Evolutionary conservation across 2,329 filamentous ascomycete genomes (phyloP), one percentile per base, ranked within the genome.

Genomic region (Sphaerostilbella broomeana): DNA sequence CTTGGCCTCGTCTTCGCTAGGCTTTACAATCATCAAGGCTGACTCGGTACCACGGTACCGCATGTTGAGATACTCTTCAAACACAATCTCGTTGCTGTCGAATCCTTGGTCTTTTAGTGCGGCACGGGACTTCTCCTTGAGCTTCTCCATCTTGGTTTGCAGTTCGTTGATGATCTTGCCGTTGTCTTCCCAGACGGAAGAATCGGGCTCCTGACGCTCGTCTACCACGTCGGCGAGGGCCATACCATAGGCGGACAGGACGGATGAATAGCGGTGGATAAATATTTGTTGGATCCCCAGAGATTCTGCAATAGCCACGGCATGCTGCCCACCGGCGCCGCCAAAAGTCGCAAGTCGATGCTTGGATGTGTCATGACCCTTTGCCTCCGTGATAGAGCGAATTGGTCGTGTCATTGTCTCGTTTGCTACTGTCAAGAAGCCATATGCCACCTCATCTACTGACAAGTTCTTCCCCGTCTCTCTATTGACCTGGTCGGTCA

Each of bases 31-130:
- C 88, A 95, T 95, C 28, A 95, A 71, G 1, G 88, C 86, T 6
- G 87, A 94, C 57, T 95, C 88, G 0, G 88, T 95, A 9, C 88
- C 88, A 24, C 86, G 77, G 54, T 95, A 95, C 42, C 89, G 73
- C 81, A 95, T 88, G 57, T 95, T 95, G 41, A 97, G 75, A 54
- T 95, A 95, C 56, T 94, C 85, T 57, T 95, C 88, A 53, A 90
- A 94, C 0, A 80, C 72, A 17, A 95, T 85, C 21, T 86, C 78
- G 5, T 75, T 65, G 29, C 84, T 76, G 2, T 72, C 67, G 54
- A 95, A 95, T 0, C 88, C 89, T 61, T 95, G 89, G 2, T 84
- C 81, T 16, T 69, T 68, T 4, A 95, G 65, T 1, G 78, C 76
- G 13, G 69, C 65, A 0, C 69, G 73, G 0, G 86, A 89, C 55